A percentile compares a stretch with the other conserved stretches of the same genome.
Conservation (phyloP, 23 red algal genomes). For the Gracilariopsis chorda region DNA sequence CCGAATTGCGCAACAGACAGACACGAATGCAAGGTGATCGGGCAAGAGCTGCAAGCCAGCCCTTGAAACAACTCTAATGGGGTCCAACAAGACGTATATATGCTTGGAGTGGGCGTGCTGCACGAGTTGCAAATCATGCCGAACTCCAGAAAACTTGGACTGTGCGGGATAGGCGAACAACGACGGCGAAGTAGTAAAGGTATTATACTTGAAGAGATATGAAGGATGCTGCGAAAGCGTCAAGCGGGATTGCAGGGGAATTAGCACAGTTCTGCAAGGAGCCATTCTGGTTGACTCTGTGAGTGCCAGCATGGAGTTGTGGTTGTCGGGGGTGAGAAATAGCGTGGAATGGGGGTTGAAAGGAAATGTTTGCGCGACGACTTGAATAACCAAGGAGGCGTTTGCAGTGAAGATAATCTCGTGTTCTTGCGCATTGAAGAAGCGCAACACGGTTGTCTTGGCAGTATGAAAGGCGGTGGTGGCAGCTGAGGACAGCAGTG, state of each 20-base stretch:
- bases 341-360: not conserved
- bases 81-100: slow-evolving; percentile 32
- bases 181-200: not conserved
- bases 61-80: slow-evolving; percentile 18
- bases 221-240: not conserved
- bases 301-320: slow-evolving; percentile 52
- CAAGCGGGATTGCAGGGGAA: slow-evolving; percentile 11
- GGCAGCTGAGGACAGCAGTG: not conserved
- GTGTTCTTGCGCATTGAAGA: slow-evolving; percentile 53
- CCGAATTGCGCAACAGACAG: not conserved
- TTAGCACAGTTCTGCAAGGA: not conserved
- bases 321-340: slow-evolving; percentile 31
- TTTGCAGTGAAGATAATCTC: slow-evolving; percentile 60
- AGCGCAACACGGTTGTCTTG: slow-evolving; percentile 13
- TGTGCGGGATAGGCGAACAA: slow-evolving; percentile 59
- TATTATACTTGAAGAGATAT: not conserved
- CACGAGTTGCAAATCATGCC: slow-evolving; percentile 17
- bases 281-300: not conserved
- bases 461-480: slow-evolving; percentile 10
- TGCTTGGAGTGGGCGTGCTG: not conserved
- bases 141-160: slow-evolving; percentile 71
- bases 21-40: not conserved
- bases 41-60: slow-evolving; percentile 12
- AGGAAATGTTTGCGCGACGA: slow-evolving; percentile 53
- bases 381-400: slow-evolving; percentile 47